These are phyloP conservation scores for Polytolypa hystricis DNA, from an alignment of 2,329 filamentous ascomycete species.

Conservation along the genomic window DNA sequence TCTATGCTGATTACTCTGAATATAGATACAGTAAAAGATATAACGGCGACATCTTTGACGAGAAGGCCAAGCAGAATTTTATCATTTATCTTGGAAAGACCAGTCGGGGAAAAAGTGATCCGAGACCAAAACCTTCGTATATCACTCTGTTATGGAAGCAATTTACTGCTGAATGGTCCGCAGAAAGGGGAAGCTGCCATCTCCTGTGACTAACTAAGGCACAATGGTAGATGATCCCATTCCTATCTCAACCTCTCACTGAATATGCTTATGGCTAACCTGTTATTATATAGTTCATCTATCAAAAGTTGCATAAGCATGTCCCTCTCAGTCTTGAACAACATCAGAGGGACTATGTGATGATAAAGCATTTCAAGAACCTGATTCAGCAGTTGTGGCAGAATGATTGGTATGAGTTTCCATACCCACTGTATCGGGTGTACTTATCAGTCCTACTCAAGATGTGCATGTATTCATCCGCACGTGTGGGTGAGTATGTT, in stretches of 20 bases:
- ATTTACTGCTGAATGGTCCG: conserved; percentile 1
- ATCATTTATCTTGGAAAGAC: conserved; percentile 2
- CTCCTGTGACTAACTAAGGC: conserved; percentile 1
- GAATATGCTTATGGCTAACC: neutral
- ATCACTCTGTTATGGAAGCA: conserved; percentile 1
- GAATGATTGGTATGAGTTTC: conserved; percentile 8
- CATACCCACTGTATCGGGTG: neutral
- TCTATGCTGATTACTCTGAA: neutral
- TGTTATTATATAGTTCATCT: conserved; percentile 1
- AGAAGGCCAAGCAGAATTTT: conserved; percentile 2
- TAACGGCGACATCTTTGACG: conserved; percentile 2
- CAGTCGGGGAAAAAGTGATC: neutral
- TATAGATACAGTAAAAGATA: conserved; percentile 2
- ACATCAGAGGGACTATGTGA: neutral
- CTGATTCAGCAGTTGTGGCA: conserved; percentile 7
- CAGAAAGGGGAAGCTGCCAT: neutral
- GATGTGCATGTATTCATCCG: conserved; percentile 2
- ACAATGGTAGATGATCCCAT: neutral
- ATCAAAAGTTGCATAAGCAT: conserved; percentile 1
- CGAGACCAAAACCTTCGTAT: neutral
- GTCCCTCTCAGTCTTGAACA: neutral
- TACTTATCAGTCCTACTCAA: conserved; percentile 3
- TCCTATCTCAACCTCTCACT: neutral
- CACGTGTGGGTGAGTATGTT: conserved; percentile 2
- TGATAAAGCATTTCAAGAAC: conserved; percentile 4